Evolutionary conservation across 202 grass and related monocot genomes (phyloP), one percentile per base, ranked within the genome.

Genomic region (Panicum hallii): DNA sequence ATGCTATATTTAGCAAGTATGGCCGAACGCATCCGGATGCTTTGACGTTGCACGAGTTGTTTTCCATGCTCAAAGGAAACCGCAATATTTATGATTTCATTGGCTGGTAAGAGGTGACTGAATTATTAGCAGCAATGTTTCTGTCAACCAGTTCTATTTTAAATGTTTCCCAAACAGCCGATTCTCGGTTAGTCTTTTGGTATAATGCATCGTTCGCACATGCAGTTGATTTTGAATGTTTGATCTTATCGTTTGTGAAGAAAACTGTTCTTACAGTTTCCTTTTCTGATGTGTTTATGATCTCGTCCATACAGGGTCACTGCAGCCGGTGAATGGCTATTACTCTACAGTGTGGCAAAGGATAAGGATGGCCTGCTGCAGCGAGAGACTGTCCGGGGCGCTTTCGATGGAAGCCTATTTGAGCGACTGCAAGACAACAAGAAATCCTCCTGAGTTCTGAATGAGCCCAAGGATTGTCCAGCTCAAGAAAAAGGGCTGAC

Each of bases 1-100:
- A 94, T 75, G 89, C 89, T 56, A 87, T 94, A 72, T 93, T 94
- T 60, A 94, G 89, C 40, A 94, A 94, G 78, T 94, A 91, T 52
- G 86, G 83, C 19, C 60, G 32, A 81, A 78, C 86, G 16, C 86
- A 84, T 9, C 64, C 79, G 47, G 79, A 94, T 74, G 86, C 89
- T 53, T 61, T 94, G 78, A 89, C 89, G 54, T 75, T 50, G 48
- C 72, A 79, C 6, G 92, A 91, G 49, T 6, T 94, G 16, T 28
- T 0, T 22, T 60, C 79, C 10, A 94, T 94, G 92, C 80, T 91
- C 26, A 23, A 86, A 84, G 79, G 72, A 61, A 94, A 94, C 55
- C 89, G 80, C 42, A 89, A 94, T 65, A 60, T 81, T 45, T 69
- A 49, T 46, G 92, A 91, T 67, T 82, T 89, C 26, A 0, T 86